Evolutionary conservation across 768 basidiomycete species (phyloP).

Genomic region (Nevesoporus exiguus): DNA sequence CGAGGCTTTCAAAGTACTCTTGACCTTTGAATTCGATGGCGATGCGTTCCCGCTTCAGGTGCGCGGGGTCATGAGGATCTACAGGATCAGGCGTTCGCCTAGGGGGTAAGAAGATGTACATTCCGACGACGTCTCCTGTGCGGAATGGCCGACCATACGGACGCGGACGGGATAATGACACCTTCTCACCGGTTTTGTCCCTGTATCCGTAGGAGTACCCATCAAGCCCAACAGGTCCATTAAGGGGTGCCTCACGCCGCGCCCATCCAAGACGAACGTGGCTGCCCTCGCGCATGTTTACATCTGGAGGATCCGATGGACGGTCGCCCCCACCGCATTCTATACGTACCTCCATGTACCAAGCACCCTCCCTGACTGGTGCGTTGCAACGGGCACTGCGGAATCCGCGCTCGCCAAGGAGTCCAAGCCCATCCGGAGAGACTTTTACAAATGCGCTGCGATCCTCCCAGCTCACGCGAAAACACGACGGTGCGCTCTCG

Average conservation of each 20-base stretch:
- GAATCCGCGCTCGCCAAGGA: constrained; percentile 86
- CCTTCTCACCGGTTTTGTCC: constrained; percentile 91
- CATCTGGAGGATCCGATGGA: constrained; percentile 37
- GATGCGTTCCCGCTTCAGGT: constrained; percentile 83
- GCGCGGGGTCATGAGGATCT: constrained; percentile 77
- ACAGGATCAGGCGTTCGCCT: constrained; percentile 52
- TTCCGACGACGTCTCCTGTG: constrained; percentile 87
- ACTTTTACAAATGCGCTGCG: constrained; percentile 77
- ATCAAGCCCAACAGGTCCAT: constrained; percentile 89
- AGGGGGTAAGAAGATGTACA: constrained; percentile 87
- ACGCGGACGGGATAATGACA: constrained; percentile 76
- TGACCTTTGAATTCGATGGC: constrained; percentile 96
- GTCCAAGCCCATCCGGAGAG: constrained; percentile 70
- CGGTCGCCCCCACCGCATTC: constrained; percentile 68
- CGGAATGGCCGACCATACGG: constrained; percentile 72
- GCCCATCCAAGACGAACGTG: constrained; percentile 93
- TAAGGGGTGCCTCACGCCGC: constrained; percentile 87
- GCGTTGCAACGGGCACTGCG: constrained; percentile 88
- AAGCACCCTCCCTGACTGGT: constrained; percentile 82
- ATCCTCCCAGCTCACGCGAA: constrained; percentile 88
- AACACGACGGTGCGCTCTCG: constrained; percentile 67
- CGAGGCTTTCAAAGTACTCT: constrained; percentile 91
- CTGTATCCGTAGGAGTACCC: constrained; percentile 90
- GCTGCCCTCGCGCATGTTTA: constrained; percentile 57
- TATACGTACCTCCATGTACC: constrained; percentile 92